A percentile compares a stretch with the other conserved stretches of the same genome.
phyloP scores from a whole-genome alignment of 306 rosid species.

The Vigna nakashimae region DNA sequence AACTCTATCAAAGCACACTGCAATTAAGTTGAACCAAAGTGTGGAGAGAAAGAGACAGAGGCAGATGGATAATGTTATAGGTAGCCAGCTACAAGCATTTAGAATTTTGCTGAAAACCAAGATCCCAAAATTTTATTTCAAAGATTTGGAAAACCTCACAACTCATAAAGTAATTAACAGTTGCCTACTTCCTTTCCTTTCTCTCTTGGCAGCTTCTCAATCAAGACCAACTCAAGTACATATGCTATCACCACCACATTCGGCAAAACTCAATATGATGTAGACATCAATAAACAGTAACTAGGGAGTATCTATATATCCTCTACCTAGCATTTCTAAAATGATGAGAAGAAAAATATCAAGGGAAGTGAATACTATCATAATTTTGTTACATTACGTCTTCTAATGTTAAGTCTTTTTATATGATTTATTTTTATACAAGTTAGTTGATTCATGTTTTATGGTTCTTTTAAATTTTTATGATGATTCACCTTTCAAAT shows the following conservation, averaged over 20 bases:
- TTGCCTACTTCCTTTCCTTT: not conserved
- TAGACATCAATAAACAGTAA: not conserved
- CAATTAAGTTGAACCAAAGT: not conserved
- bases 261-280: not conserved
- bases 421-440: too few relatives aligned
- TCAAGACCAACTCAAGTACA: not conserved
- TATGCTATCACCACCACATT: not conserved
- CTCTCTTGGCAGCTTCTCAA: slow-evolving; percentile 12
- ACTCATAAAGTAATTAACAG: slow-evolving; percentile 12
- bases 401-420: too few relatives aligned
- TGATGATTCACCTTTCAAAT: too few relatives aligned
- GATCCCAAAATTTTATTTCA: not conserved
- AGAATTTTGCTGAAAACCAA: not conserved
- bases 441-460: too few relatives aligned
- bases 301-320: not conserved
- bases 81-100: slow-evolving; percentile 7
- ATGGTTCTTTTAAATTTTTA: too few relatives aligned
- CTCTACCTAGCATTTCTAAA: not conserved
- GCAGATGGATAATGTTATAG: slow-evolving; percentile 21
- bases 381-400: too few relatives aligned
- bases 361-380: too few relatives aligned
- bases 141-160: not conserved
- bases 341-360: too few relatives aligned
- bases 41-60: slow-evolving; percentile 18
- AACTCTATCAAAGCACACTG: not conserved